Evolutionary conservation across 768 basidiomycete genomes (phyloP), one percentile per base, ranked within the genome.

Genomic region (Panaeolus papilionaceus): DNA sequence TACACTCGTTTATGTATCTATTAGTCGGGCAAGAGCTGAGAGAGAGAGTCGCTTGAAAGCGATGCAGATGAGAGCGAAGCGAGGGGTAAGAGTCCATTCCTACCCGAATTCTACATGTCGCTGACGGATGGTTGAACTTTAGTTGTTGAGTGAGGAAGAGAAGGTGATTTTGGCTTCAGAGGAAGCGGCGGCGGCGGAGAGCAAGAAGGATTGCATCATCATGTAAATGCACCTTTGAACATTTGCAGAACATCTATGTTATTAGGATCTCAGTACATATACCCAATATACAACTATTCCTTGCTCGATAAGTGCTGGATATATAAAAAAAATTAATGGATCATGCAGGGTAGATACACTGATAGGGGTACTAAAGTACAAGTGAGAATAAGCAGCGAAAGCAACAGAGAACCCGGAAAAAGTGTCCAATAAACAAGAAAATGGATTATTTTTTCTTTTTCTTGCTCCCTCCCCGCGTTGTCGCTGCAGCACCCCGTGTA

Each of bases 1-100:
- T 58, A 33, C 54, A 58, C 64, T 73, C 58, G 68, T 69, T 66
- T 42, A 18, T 62, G 62, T 70, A 69, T 70, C 28, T 18, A 45
- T 38, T 74, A 93, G 92, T 71, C 91, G 92, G 23, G 91, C 92
- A 47, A 89, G 82, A 79, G 89, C 88, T 12, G 93, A 95, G 78
- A 83, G 86, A 73, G 89, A 89, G 74, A 93, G 92, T 71, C 83
- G 83, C 74, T 76, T 86, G 68, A 88, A 85, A 76, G 92, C 89
- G 2, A 88, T 94, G 88, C 81, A 86, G 74, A 89, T 85, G 67
- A 86, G 93, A 45, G 91, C 88, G 5, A 85, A 84, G 84, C 94
- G 91, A 79, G 93, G 93, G 70, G 88, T 93, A 78, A 72, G 88
- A 82, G 4, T 47, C 39, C 33, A 23, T 67, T 26, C 23, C 39